phyloP scores from a whole-genome alignment of 345 rosid genomes.

The Leavenworthia alabamica region DNA sequence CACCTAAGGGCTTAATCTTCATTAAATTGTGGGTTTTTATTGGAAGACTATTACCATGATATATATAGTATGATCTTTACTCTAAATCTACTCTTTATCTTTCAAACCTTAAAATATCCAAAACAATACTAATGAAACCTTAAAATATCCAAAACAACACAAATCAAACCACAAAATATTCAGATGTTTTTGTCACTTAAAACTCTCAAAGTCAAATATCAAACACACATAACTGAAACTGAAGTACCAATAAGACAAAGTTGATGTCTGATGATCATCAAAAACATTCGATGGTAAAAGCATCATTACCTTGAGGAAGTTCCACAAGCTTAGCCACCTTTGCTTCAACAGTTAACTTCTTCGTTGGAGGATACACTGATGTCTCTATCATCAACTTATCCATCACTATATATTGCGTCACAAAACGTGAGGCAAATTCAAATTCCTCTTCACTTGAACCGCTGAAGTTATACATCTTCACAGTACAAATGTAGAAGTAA shows the following conservation, averaged over 20 bases:
- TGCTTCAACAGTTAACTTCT: background rate
- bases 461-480: background rate
- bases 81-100: background rate
- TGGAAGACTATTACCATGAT: background rate
- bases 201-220: background rate
- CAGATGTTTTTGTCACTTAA: background rate
- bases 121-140: background rate
- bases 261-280: background rate
- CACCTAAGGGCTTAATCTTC: background rate
- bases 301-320: background rate
- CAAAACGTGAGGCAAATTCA: slow-evolving; percentile 8
- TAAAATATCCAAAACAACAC: background rate
- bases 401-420: background rate
- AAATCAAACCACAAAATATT: background rate
- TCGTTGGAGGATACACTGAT: background rate
- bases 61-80: background rate
- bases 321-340: background rate
- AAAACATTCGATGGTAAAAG: background rate
- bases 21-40: background rate
- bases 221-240: background rate
- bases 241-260: background rate
- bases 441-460: background rate
- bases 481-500: background rate
- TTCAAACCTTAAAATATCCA: no score
- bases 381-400: slow-evolving; percentile 6